These are phyloP conservation scores for Talaromyces verruculosus DNA, from an alignment of 2,329 filamentous ascomycete genomes.

Conservation along the genomic window DNA sequence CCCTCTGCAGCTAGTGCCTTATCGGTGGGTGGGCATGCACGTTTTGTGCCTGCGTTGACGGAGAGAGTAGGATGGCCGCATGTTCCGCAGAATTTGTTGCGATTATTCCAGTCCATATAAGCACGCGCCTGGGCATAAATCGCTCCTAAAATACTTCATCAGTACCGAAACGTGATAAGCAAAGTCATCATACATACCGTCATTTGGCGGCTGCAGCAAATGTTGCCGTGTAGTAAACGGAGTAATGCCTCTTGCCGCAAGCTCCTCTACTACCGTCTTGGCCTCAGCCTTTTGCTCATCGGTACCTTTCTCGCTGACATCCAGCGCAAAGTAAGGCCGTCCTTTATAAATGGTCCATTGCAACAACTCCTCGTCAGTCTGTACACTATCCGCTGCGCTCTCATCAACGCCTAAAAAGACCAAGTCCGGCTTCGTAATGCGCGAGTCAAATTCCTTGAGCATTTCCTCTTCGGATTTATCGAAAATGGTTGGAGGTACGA, in stretches of 20 bases:
- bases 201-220: constrained; percentile 59
- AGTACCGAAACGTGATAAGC: not conserved
- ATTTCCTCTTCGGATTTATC: constrained; percentile 68
- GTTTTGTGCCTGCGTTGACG: constrained; percentile 47
- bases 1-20: constrained; percentile 33
- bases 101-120: constrained; percentile 88
- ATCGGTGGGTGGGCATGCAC: constrained; percentile 47
- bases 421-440: constrained; percentile 65
- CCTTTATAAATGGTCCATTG: constrained; percentile 66
- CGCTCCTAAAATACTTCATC: constrained; percentile 61
- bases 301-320: constrained; percentile 72
- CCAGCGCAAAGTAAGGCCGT: constrained; percentile 82
- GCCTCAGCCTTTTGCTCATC: constrained; percentile 58
- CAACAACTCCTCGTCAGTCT: constrained; percentile 41
- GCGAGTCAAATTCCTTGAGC: constrained; percentile 72
- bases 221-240: constrained; percentile 68
- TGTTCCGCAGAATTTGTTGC: constrained; percentile 86
- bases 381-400: constrained; percentile 28
- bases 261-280: constrained; percentile 57
- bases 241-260: constrained; percentile 61
- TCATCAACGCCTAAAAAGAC: constrained; percentile 87
- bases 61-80: constrained; percentile 78
- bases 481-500: constrained; percentile 74
- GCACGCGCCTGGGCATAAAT: constrained; percentile 88
- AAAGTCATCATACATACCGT: constrained; percentile 49